These are phyloP conservation scores for Myxozyma melibiosi DNA, from an alignment of 805 yeast species.

Conservation along the genomic window DNA sequence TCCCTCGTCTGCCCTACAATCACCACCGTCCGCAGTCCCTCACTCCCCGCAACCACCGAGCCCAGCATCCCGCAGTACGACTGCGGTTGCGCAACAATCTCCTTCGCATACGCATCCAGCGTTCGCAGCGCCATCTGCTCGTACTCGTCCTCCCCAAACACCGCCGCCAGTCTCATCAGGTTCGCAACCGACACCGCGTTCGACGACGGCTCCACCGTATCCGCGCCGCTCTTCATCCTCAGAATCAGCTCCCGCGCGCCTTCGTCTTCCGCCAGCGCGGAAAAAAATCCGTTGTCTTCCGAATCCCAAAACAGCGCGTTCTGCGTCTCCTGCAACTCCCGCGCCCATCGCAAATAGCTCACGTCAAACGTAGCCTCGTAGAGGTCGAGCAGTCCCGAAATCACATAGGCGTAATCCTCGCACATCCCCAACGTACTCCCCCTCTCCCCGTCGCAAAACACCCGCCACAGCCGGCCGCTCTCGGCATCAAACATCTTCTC, in stretches of 20 bases:
- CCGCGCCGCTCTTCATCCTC: slow-evolving; percentile 45
- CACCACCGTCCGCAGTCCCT: slow-evolving; percentile 25
- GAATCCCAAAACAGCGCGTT: slow-evolving; percentile 41
- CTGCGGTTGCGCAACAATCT: slow-evolving; percentile 23
- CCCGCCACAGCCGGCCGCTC: slow-evolving; percentile 33
- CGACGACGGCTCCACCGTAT: slow-evolving; percentile 45
- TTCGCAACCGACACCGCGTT: slow-evolving; percentile 43
- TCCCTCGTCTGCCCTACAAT: slow-evolving; percentile 10
- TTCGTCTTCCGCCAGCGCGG: slow-evolving; percentile 25
- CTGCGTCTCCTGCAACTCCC: slow-evolving; percentile 41
- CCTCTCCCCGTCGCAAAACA: slow-evolving; percentile 19
- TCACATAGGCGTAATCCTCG: slow-evolving; percentile 45
- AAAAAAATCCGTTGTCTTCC: slow-evolving; percentile 42
- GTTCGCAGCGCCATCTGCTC: slow-evolving; percentile 22
- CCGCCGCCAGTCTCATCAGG: slow-evolving; percentile 37
- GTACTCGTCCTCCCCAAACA: slow-evolving; percentile 25
- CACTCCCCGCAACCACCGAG: slow-evolving; percentile 17
- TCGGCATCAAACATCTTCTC: slow-evolving; percentile 35
- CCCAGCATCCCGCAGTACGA: slow-evolving; percentile 22
- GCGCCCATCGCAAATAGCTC: slow-evolving; percentile 40
- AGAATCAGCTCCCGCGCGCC: slow-evolving; percentile 34
- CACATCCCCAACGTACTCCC: slow-evolving; percentile 36
- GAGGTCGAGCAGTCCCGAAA: slow-evolving; percentile 43
- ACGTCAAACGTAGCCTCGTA: slow-evolving; percentile 41
- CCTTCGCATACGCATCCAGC: slow-evolving; percentile 20